Conservation (phyloP, 2,329 filamentous ascomycete genomes). For the Arachnomyces sp. region DNA sequence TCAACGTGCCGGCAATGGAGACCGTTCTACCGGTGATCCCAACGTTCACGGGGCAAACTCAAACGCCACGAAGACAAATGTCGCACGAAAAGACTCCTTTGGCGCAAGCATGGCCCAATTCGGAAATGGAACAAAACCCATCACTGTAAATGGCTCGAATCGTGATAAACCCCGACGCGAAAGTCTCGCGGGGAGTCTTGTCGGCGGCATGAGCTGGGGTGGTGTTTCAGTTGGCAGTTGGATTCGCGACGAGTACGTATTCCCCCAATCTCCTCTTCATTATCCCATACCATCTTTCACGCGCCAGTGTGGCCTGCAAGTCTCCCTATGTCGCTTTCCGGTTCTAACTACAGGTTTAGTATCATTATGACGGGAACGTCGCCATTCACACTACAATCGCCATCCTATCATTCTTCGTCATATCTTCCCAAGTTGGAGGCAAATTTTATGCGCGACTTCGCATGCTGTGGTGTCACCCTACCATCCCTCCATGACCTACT, state of each 20-base stretch:
- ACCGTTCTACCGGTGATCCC: conserved; percentile 35
- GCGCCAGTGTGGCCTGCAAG: not conserved
- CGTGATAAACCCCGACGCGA: conserved; percentile 48
- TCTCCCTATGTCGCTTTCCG: conserved; percentile 2
- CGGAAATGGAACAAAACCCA: conserved; percentile 51
- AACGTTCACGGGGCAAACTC: conserved; percentile 33
- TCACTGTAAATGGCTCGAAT: conserved; percentile 46
- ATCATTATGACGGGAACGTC: conserved; percentile 95
- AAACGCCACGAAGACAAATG: conserved; percentile 28
- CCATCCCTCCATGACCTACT: conserved; percentile 89
- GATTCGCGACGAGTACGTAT: conserved; percentile 91
- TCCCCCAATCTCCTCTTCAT: conserved; percentile 1
- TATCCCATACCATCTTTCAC: not conserved
- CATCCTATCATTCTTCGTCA: conserved; percentile 91
- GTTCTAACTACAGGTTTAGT: conserved; percentile 42
- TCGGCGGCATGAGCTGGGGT: conserved; percentile 90
- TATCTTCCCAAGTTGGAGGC: conserved; percentile 95
- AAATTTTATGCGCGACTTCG: conserved; percentile 95
- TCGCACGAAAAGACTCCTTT: conserved; percentile 48
- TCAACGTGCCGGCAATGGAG: conserved; percentile 40
- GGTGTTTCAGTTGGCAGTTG: conserved; percentile 93
- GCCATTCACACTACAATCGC: conserved; percentile 83
- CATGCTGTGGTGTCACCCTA: conserved; percentile 82
- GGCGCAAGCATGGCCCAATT: conserved; percentile 44
- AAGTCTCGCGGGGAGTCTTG: conserved; percentile 53